A percentile compares a stretch with the other conserved stretches of the same genome.
Evolutionary conservation across 2,329 filamentous ascomycete species (phyloP).

Genomic region (Talaromyces sp.): DNA sequence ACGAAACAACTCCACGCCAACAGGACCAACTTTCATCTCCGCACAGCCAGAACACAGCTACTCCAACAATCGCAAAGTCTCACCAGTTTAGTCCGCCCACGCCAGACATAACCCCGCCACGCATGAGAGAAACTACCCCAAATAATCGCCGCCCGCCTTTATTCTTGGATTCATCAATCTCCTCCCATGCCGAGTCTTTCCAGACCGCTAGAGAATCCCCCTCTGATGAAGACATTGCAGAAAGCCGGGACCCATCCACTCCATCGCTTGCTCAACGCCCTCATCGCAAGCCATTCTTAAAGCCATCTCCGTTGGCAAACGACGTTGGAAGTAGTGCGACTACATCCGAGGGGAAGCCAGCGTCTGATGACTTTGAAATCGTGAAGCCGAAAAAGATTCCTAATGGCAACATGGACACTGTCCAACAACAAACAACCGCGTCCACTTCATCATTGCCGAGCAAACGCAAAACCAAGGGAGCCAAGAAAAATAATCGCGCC

Average conservation of each 20-base stretch:
- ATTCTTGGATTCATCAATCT: slow-evolving; percentile 49
- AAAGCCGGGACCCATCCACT: slow-evolving; percentile 20
- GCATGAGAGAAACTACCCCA: slow-evolving; percentile 32
- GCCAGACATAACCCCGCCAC: slow-evolving; percentile 70
- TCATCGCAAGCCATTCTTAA: slow-evolving; percentile 23
- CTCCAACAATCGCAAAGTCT: slow-evolving; percentile 52
- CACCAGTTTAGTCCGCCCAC: slow-evolving; percentile 67
- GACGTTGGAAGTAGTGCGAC: slow-evolving; percentile 35
- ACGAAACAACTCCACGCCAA: slow-evolving; percentile 1
- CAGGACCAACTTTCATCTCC: slow-evolving; percentile 15
- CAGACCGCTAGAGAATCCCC: slow-evolving; percentile 65
- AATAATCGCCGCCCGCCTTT: slow-evolving; percentile 45
- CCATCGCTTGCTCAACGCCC: slow-evolving; percentile 16
- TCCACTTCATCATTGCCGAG: slow-evolving; percentile 1
- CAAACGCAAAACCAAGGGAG: neutral
- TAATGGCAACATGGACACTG: slow-evolving; percentile 16
- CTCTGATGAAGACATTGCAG: slow-evolving; percentile 57
- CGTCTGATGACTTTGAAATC: neutral
- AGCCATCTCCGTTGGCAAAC: slow-evolving; percentile 20
- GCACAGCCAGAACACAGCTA: slow-evolving; percentile 18
- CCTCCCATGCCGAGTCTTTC: slow-evolving; percentile 65
- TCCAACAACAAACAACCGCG: neutral
- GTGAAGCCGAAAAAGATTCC: neutral
- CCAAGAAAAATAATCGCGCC: neutral
- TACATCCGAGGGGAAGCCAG: neutral